A percentile compares a stretch with the other conserved stretches of the same genome.
These are phyloP conservation scores for Metarhizium humberi DNA, from an alignment of 2,329 filamentous ascomycete species.

Conservation along the genomic window DNA sequence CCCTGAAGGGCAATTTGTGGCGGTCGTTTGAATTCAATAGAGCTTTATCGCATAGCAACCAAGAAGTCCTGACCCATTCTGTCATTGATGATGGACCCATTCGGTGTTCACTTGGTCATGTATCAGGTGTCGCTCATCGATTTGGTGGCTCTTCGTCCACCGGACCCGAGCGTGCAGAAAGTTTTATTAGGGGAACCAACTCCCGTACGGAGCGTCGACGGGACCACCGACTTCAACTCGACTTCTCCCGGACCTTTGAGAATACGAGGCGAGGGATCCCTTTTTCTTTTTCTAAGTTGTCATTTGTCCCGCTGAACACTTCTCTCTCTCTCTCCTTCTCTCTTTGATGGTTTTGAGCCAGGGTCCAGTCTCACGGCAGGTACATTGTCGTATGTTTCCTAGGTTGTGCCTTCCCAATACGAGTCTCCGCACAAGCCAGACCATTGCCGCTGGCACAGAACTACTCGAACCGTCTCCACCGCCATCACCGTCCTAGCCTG, in stretches of 20 bases:
- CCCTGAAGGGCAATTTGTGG: background rate
- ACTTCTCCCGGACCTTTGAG: background rate
- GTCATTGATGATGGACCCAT: background rate
- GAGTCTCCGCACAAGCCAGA: background rate
- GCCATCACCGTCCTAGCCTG: background rate
- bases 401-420: background rate
- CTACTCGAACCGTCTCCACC: too few species aligned
- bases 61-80: background rate
- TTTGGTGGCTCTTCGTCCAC: background rate
- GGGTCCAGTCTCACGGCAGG: background rate
- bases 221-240: background rate
- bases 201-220: background rate
- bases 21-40: background rate
- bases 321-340: too few species aligned
- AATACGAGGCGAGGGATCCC: background rate
- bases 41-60: conserved; percentile 4
- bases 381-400: background rate
- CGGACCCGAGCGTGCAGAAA: background rate
- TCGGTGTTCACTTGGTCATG: background rate
- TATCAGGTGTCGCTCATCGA: background rate
- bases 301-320: too few species aligned
- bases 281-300: too few species aligned
- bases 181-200: background rate
- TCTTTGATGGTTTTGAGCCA: background rate
- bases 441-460: too few species aligned